A percentile compares a stretch with the other conserved stretches of the same genome.
Evolutionary conservation across 2,329 filamentous ascomycete species (phyloP).

Genomic region (Pseudocercospora vitis): DNA sequence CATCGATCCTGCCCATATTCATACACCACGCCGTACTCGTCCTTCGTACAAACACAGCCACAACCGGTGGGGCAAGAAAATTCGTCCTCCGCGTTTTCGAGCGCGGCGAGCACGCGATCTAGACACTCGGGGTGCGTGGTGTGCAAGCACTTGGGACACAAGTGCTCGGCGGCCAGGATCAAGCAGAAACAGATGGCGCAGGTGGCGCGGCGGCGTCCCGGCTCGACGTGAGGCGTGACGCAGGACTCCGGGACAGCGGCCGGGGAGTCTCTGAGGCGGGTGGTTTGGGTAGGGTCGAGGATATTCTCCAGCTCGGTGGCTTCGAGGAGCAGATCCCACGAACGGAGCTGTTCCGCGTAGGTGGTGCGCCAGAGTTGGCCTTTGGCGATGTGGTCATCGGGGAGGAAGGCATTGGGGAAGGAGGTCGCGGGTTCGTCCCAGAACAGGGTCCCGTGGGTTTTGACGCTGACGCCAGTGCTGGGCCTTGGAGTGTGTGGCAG

Average conservation of each 20-base stretch:
- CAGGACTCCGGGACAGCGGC: too few species aligned
- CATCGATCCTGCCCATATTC: too few species aligned
- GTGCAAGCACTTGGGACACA: constrained; percentile 36
- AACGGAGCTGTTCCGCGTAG: constrained; percentile 60
- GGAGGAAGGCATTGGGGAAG: constrained; percentile 49
- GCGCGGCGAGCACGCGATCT: constrained; percentile 16
- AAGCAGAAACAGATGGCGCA: constrained; percentile 34
- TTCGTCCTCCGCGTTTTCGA: constrained; percentile 16
- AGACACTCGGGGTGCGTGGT: constrained; percentile 33
- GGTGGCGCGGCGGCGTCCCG: constrained; percentile 17
- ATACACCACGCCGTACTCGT: too few species aligned
- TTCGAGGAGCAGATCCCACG: constrained; percentile 57
- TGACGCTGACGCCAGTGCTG: constrained; percentile 46
- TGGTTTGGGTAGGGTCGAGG: constrained; percentile 18
- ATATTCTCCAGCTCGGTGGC: constrained; percentile 60
- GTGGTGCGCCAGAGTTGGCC: constrained; percentile 56
- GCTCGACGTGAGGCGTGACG: constrained; percentile 6
- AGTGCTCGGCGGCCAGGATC: constrained; percentile 31
- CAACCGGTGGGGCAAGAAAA: constrained; percentile 36
- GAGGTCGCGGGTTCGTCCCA: constrained; percentile 47
- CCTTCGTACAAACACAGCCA: too few species aligned
- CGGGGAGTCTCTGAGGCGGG: neutral
- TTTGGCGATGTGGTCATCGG: constrained; percentile 49
- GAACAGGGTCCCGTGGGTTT: constrained; percentile 60
- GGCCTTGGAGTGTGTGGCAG: constrained; percentile 36